Percentiles rank a stretch among this genome's conserved stretches.
phyloP scores from a whole-genome alignment of 768 basidiomycete species.

The Mycena kentingensis region DNA sequence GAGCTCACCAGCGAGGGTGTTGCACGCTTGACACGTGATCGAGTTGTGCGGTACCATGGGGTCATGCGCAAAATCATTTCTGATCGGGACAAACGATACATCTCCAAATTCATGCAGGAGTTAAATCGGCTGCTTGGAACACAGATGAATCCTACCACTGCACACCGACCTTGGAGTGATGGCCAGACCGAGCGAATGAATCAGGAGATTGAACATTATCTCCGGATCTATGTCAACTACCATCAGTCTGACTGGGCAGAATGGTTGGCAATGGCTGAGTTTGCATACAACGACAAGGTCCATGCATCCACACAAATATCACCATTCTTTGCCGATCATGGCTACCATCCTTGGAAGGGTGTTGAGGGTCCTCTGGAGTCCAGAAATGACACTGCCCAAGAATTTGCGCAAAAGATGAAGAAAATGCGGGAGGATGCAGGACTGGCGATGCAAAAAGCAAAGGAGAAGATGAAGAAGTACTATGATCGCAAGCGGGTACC shows the following conservation, averaged over 20 bases:
- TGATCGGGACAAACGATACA: slow-evolving; percentile 19
- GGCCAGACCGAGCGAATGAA: slow-evolving; percentile 43
- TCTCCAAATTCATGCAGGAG: slow-evolving; percentile 29
- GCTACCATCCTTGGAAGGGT: slow-evolving; percentile 22
- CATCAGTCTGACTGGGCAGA: slow-evolving; percentile 38
- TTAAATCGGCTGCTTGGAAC: slow-evolving; percentile 31
- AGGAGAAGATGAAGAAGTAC: slow-evolving; percentile 29
- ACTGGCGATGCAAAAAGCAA: slow-evolving; percentile 18
- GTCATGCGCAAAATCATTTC: slow-evolving; percentile 21
- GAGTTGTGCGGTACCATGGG: slow-evolving; percentile 22
- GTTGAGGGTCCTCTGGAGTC: not conserved
- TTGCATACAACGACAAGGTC: slow-evolving; percentile 35
- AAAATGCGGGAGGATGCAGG: slow-evolving; percentile 1
- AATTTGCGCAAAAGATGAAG: slow-evolving; percentile 24
- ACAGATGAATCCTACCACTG: slow-evolving; percentile 33
- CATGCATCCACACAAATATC: slow-evolving; percentile 31
- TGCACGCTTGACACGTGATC: slow-evolving; percentile 25
- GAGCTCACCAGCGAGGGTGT: slow-evolving; percentile 23
- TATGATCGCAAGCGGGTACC: no score
- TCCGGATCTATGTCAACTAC: slow-evolving; percentile 30
- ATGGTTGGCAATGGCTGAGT: slow-evolving; percentile 34
- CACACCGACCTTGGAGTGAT: slow-evolving; percentile 44
- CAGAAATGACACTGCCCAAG: slow-evolving; percentile 15
- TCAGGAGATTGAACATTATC: no score
- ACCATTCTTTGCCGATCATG: slow-evolving; percentile 34